Evolutionary conservation across 495 filamentous ascomycete genomes (phyloP).

Genomic region (Daldinia grandis): DNA sequence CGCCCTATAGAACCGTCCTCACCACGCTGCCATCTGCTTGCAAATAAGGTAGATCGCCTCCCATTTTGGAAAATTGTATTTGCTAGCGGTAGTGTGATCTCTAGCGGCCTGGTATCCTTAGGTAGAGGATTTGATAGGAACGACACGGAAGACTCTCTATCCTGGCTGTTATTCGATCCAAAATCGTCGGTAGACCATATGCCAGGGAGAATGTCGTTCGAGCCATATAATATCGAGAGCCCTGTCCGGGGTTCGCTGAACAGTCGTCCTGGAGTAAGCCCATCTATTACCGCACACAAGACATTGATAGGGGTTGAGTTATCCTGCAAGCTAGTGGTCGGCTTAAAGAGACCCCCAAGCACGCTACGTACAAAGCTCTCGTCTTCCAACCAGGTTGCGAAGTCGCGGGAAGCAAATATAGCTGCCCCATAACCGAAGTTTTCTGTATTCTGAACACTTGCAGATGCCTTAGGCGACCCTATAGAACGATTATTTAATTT

Average conservation of each 20-base stretch:
- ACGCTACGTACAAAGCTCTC: slow-evolving; percentile 47
- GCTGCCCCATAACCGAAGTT: slow-evolving; percentile 39
- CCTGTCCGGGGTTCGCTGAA: slow-evolving; percentile 45
- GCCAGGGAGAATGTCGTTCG: slow-evolving; percentile 45
- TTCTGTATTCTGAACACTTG: not conserved
- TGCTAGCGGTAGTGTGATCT: slow-evolving; percentile 68
- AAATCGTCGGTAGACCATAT: slow-evolving; percentile 38
- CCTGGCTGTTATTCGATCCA: slow-evolving; percentile 8
- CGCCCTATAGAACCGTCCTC: slow-evolving; percentile 25
- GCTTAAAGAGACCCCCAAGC: slow-evolving; percentile 31
- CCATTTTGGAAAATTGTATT: slow-evolving; percentile 82
- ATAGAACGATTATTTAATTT: slow-evolving; percentile 13
- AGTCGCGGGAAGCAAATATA: slow-evolving; percentile 47
- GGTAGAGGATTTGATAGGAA: slow-evolving; percentile 37
- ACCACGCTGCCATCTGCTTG: slow-evolving; percentile 61
- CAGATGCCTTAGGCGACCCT: not conserved
- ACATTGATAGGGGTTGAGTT: slow-evolving; percentile 34
- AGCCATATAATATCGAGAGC: slow-evolving; percentile 52
- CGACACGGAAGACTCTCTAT: slow-evolving; percentile 30
- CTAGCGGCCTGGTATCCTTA: slow-evolving; percentile 32
- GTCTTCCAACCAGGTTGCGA: slow-evolving; percentile 53
- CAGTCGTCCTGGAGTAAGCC: slow-evolving; percentile 38
- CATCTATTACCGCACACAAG: slow-evolving; percentile 50
- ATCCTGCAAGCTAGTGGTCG: not conserved
- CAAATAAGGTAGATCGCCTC: slow-evolving; percentile 66